Evolutionary conservation across 306 rosid genomes (phyloP).

Genomic region (Ormosia emarginata): DNA sequence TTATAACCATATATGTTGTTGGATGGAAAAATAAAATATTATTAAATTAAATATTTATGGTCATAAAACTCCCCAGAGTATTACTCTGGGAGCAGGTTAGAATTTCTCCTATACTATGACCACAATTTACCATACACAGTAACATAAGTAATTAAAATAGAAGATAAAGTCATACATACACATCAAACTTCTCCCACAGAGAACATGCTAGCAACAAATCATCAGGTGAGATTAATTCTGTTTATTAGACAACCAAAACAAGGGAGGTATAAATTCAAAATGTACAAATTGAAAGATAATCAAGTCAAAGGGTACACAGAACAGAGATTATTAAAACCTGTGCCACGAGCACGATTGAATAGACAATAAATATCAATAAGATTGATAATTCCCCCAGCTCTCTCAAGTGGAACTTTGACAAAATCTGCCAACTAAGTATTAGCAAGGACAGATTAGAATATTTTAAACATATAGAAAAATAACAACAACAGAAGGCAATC

Average conservation of each 20-base stretch:
- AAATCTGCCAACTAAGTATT: slow-evolving; percentile 85
- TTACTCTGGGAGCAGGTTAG: too few species aligned
- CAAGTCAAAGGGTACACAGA: slow-evolving; percentile 5
- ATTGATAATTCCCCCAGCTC: slow-evolving; percentile 89
- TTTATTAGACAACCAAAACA: slow-evolving; percentile 29
- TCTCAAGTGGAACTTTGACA: slow-evolving; percentile 83
- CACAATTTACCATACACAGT: neutral
- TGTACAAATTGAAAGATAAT: slow-evolving; percentile 1
- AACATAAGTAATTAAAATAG: slow-evolving; percentile 20
- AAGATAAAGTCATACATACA: slow-evolving; percentile 54
- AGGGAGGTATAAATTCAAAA: slow-evolving; percentile 5
- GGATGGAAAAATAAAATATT: too few species aligned
- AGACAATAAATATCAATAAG: slow-evolving; percentile 88
- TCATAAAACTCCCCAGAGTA: too few species aligned
- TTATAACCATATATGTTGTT: too few species aligned
- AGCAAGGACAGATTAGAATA: slow-evolving; percentile 27
- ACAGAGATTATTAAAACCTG: slow-evolving; percentile 55
- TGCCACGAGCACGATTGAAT: slow-evolving; percentile 97
- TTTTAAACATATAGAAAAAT: neutral
- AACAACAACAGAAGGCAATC: slow-evolving; percentile 10
- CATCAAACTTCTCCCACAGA: slow-evolving; percentile 96
- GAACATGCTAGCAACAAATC: slow-evolving; percentile 94
- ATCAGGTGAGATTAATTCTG: slow-evolving; percentile 97
- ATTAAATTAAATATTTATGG: too few species aligned
- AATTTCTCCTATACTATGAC: neutral